Evolutionary conservation across 768 basidiomycete species (phyloP).

Genomic region (Boletus insuetus): DNA sequence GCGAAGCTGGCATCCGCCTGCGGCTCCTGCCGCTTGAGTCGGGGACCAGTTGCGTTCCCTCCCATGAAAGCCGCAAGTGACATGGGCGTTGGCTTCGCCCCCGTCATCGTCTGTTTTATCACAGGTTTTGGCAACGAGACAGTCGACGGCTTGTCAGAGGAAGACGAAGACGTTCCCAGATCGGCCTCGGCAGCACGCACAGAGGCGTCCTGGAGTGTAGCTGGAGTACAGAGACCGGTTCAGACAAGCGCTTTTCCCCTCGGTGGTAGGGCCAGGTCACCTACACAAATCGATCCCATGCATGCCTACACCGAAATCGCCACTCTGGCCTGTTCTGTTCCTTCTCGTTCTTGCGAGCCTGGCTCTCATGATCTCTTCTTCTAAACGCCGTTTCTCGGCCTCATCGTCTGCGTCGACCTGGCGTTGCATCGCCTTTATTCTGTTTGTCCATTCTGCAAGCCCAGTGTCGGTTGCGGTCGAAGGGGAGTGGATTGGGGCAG

Average conservation of each 20-base stretch:
- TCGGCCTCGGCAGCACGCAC: slow-evolving; percentile 12
- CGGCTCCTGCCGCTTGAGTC: slow-evolving; percentile 68
- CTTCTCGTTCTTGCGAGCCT: slow-evolving; percentile 45
- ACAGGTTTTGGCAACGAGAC: slow-evolving; percentile 12
- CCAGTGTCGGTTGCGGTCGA: slow-evolving; percentile 49
- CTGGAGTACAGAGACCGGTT: slow-evolving; percentile 10
- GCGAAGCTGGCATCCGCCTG: slow-evolving; percentile 67
- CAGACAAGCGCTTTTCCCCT: not conserved
- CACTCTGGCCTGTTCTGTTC: slow-evolving; percentile 33
- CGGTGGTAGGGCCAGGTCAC: slow-evolving; percentile 15
- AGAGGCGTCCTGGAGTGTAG: slow-evolving; percentile 20
- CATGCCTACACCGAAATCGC: slow-evolving; percentile 39
- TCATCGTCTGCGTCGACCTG: slow-evolving; percentile 83
- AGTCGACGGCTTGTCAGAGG: slow-evolving; percentile 3
- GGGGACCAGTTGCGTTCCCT: slow-evolving; percentile 70
- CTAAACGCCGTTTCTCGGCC: slow-evolving; percentile 66
- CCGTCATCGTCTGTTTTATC: slow-evolving; percentile 8
- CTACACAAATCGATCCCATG: slow-evolving; percentile 32
- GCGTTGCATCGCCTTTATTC: slow-evolving; percentile 75
- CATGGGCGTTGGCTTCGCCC: slow-evolving; percentile 44
- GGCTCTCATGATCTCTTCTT: slow-evolving; percentile 51
- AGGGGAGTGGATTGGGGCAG: slow-evolving; percentile 22
- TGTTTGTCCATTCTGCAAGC: slow-evolving; percentile 79
- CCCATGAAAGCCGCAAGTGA: slow-evolving; percentile 84
- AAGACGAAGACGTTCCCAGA: not conserved